Evolutionary conservation across 2,329 filamentous ascomycete genomes (phyloP), one percentile per base, ranked within the genome.

Genomic region (Colletotrichum noveboracense): DNA sequence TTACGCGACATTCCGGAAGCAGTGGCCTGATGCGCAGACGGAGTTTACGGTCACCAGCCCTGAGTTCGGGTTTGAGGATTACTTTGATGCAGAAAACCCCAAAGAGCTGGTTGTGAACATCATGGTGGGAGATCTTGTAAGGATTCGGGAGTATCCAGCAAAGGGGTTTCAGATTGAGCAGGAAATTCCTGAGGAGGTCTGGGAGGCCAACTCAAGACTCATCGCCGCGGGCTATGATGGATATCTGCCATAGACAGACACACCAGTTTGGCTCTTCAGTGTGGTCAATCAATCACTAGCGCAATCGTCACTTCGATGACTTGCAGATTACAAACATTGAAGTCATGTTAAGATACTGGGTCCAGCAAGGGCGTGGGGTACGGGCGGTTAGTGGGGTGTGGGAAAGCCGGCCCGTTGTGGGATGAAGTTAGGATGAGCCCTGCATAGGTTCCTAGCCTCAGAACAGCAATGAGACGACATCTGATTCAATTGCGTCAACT

Each of bases 1-100:
- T 6, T 88, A 84, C 61, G 87, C 87, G 2, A 88, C 87, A 0
- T 88, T 88, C 75, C 81, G 81, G 74, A 86, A 84, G 80, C 87
- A 88, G 80, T 88, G 87, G 87, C 86, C 86, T 0, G 84, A 83
- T 21, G 70, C 77, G 21, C 70, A 38, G 34, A 80, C 82, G 2
- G 75, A 77, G 7, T 86, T 88, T 38, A 80, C 79, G 2, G 86
- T 88, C 12, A 86, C 87, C 13, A 86, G 85, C 28, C 86, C 86
- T 26, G 80, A 80, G 67, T 72, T 87, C 38, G 76, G 73, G 4
- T 88, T 86, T 79, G 78, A 78, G 7, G 83, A 85, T 56, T 88
- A 88, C 64, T 85, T 86, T 1, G 83, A 88, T 72, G 80, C 77
- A 36, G 82, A 84, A 84, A 88, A 88, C 60, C 85, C 86, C 4